Base-by-base conservation (phyloP, 345 rosid genomes). In the Punica granatum region DNA sequence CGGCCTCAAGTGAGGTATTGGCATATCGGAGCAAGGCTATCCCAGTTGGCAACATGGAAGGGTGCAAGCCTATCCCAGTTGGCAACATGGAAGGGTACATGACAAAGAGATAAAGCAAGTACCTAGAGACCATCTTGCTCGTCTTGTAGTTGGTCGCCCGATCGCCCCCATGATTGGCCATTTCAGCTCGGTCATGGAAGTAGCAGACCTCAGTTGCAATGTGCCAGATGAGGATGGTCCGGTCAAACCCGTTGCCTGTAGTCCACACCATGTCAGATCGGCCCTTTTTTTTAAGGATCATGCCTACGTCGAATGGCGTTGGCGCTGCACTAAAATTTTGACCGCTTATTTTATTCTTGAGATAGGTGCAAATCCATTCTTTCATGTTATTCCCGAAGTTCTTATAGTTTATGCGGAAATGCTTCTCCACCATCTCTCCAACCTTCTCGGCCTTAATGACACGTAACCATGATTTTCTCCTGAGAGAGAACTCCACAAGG, bases 51-150 rank as follows among this genome's bases (percentile, higher is more conserved):
- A n/a, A n/a, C n/a, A n/a, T n/a, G n/a, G n/a, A n/a, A n/a, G n/a
- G n/a, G n/a, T n/a, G 46, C 36, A 43, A 31, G 11, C 72, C 67
- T 11, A 46, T 61, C 35, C 72, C 66, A 1, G 31, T 34, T 0
- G 73, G 68, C 30, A 70, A 28, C 69, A 70, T 70, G 33, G 51
- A 37, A 10, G 69, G 73, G 63, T 39, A 25, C 68, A 70, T 63
- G 63, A 70, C 63, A 16, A 64, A 63, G 16, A 70, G 62, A 31
- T 71, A 54, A 7, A 71, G 26, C 36, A 71, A 48, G 51, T 70
- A 70, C 63, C 68, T 64, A 7, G 66, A 32, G 6, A 69, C 28
- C 5, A 54, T n/a, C 26, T 23, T 67, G 44, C 70, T 39, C 49
- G 1, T 15, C 35, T 21, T 19, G 53, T 46, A 46, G 53, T 46